Evolutionary conservation across 2,329 filamentous ascomycete genomes (phyloP).

Genomic region (Exophiala xenobiotica): DNA sequence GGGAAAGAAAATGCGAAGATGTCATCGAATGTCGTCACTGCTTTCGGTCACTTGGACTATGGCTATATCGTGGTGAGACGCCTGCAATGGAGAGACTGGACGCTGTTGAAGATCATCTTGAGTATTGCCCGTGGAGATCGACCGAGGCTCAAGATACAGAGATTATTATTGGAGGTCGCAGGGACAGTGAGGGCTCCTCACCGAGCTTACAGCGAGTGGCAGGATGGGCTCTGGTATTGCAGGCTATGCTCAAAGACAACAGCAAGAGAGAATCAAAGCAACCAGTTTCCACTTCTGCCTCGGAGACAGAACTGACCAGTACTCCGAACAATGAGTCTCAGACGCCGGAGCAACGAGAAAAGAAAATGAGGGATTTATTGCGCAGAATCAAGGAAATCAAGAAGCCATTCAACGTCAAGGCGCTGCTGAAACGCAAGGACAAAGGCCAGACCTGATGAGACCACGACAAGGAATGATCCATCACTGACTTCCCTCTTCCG

Average conservation of each 20-base stretch:
- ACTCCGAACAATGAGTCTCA: conserved; percentile 5
- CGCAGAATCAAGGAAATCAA: conserved; percentile 38
- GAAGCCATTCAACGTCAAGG: conserved; percentile 32
- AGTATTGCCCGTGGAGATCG: conserved; percentile 73
- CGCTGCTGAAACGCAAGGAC: conserved; percentile 27
- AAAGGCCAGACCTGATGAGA: conserved; percentile 15
- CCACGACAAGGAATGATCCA: neutral
- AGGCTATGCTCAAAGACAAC: conserved; percentile 26
- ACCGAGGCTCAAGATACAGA: conserved; percentile 30
- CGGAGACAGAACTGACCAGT: conserved; percentile 4
- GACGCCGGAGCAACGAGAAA: conserved; percentile 32
- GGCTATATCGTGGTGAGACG: conserved; percentile 70
- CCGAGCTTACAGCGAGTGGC: conserved; percentile 23
- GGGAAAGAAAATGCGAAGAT: conserved; percentile 61
- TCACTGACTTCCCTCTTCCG: neutral
- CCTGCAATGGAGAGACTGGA: conserved; percentile 71
- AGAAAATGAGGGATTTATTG: conserved; percentile 35
- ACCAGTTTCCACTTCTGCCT: conserved; percentile 1
- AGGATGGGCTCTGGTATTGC: conserved; percentile 28
- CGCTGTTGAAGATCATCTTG: conserved; percentile 70
- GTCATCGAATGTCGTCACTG: conserved; percentile 81
- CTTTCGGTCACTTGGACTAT: conserved; percentile 82
- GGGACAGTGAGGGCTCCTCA: neutral
- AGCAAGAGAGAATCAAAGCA: conserved; percentile 12
- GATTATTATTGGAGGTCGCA: conserved; percentile 10